phyloP scores from a whole-genome alignment of 257 asterid species.

The Mitragyna speciosa region DNA sequence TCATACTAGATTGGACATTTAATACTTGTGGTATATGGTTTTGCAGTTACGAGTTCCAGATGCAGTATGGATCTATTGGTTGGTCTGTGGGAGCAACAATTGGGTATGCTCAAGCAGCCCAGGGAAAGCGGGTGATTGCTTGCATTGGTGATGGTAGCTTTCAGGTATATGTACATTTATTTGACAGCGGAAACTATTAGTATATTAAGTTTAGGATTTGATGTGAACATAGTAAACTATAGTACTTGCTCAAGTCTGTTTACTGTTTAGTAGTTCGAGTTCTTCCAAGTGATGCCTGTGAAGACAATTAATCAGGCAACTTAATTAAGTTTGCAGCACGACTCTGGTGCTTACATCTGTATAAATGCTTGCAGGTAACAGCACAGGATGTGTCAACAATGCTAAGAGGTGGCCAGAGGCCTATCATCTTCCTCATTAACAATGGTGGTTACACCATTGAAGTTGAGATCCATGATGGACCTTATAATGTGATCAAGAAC shows the following conservation, averaged over 20 bases:
- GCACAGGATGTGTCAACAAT: conserved; percentile 77
- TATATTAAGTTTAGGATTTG: background rate
- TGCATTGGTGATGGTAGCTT: conserved; percentile 92
- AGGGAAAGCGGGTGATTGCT: conserved; percentile 62
- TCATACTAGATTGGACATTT: too few species aligned
- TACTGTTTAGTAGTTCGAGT: too few species aligned
- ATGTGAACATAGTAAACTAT: background rate
- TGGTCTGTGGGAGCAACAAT: conserved; percentile 93
- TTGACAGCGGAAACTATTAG: background rate
- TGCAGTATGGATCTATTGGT: conserved; percentile 88
- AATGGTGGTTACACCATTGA: conserved; percentile 83
- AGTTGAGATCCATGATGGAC: conserved; percentile 84
- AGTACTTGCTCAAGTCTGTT: background rate
- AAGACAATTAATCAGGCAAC: background rate
- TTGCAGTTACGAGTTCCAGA: conserved; percentile 73
- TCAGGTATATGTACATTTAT: conserved; percentile 44
- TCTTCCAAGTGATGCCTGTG: background rate
- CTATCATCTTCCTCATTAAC: conserved; percentile 74
- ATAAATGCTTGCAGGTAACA: conserved; percentile 46
- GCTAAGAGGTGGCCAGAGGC: conserved; percentile 59
- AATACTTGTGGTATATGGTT: too few species aligned
- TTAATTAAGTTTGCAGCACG: background rate
- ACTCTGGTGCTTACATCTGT: too few species aligned
- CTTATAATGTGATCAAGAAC: conserved; percentile 86
- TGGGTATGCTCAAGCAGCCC: conserved; percentile 82